Evolutionary conservation across 495 filamentous ascomycete species (phyloP).

Genomic region (Evernia prunastri): DNA sequence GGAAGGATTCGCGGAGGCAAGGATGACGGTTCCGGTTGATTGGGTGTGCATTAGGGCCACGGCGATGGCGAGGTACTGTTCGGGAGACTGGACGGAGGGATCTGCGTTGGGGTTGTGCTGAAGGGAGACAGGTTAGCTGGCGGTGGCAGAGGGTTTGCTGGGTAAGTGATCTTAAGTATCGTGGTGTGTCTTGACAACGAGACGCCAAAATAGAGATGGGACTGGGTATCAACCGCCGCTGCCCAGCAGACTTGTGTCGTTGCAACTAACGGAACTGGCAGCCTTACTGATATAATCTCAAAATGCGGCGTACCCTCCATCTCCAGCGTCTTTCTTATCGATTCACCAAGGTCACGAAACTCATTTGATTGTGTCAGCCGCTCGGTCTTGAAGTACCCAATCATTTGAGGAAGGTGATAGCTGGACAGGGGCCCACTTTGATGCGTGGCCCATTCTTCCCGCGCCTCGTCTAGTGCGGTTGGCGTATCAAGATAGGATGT

Average conservation of each 20-base stretch:
- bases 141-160: background rate
- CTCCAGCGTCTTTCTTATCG: conserved; percentile 36
- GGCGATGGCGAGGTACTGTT: conserved; percentile 30
- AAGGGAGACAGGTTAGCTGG: no score
- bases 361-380: conserved; percentile 33
- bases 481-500: conserved; percentile 28
- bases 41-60: conserved; percentile 32
- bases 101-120: conserved; percentile 35
- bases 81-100: conserved; percentile 44
- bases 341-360: conserved; percentile 39
- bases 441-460: conserved; percentile 43
- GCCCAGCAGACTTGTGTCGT: no score
- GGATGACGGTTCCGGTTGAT: conserved; percentile 42
- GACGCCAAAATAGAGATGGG: no score
- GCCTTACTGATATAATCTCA: conserved; percentile 35
- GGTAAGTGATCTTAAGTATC: no score
- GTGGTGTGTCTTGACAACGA: no score
- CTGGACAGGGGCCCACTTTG: conserved; percentile 41
- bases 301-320: conserved; percentile 44
- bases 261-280: no score
- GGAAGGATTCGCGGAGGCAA: conserved; percentile 49
- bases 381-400: conserved; percentile 51
- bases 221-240: no score
- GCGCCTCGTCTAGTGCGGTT: conserved; percentile 35
- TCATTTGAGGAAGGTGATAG: conserved; percentile 36